Percentiles rank a stretch among this genome's conserved stretches.
These are phyloP conservation scores for Penicillium digitatum DNA, from an alignment of 2,329 filamentous ascomycete genomes.

Conservation along the genomic window DNA sequence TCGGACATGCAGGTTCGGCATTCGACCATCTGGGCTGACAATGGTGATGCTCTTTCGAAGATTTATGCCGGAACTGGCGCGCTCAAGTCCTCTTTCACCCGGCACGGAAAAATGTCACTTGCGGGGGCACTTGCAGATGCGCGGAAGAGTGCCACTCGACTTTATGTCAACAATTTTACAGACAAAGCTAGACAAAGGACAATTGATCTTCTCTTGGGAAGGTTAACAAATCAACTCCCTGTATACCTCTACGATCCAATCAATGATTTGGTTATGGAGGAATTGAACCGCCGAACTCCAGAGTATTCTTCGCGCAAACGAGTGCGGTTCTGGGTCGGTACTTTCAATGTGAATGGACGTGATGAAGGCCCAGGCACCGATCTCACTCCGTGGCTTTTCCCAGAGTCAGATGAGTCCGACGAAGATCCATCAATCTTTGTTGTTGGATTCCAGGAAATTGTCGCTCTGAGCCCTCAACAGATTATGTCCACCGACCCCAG, in stretches of 20 bases:
- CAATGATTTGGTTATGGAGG: constrained; percentile 79
- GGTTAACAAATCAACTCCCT: constrained; percentile 74
- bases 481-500: constrained; percentile 98
- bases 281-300: constrained; percentile 60
- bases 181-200: constrained; percentile 91
- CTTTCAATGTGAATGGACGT: constrained; percentile 91
- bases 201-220: constrained; percentile 86
- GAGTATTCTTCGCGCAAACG: constrained; percentile 73
- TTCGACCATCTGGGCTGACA: constrained; percentile 93
- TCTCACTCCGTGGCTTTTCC: constrained; percentile 77
- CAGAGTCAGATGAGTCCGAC: constrained; percentile 52
- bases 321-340: constrained; percentile 80
- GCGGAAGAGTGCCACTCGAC: constrained; percentile 84
- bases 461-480: constrained; percentile 94
- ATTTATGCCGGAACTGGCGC: constrained; percentile 97
- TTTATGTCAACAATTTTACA: constrained; percentile 97
- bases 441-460: constrained; percentile 95
- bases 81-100: constrained; percentile 90
- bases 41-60: constrained; percentile 86
- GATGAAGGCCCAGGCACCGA: constrained; percentile 74
- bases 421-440: constrained; percentile 78
- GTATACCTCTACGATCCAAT: constrained; percentile 91
- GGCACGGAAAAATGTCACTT: constrained; percentile 91
- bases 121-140: constrained; percentile 92
- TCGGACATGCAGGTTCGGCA: constrained; percentile 90